Conservation (phyloP, 768 basidiomycete genomes). For the Collybiopsis confluens region DNA sequence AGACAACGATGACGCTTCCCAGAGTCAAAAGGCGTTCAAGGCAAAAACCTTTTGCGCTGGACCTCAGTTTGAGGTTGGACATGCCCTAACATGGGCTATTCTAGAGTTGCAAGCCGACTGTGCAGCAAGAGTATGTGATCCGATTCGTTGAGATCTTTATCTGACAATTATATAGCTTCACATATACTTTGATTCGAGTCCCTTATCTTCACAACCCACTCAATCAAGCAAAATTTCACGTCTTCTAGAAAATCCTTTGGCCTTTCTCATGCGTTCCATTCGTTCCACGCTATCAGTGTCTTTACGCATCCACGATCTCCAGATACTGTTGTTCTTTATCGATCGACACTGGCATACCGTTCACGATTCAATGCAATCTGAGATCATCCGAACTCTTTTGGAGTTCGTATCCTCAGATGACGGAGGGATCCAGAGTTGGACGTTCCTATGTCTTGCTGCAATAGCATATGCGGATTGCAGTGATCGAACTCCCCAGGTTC, state of each 20-base stretch:
- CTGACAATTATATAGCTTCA: conserved; percentile 46
- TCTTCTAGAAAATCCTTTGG: conserved; percentile 52
- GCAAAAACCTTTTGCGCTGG: conserved; percentile 70
- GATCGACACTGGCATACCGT: conserved; percentile 71
- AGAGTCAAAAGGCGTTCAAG: conserved; percentile 42
- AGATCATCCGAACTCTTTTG: conserved; percentile 51
- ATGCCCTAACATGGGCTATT: conserved; percentile 76
- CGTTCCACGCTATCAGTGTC: conserved; percentile 26
- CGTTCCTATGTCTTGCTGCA: conserved; percentile 75
- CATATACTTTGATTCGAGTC: conserved; percentile 53
- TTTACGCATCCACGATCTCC: conserved; percentile 51
- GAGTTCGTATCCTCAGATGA: conserved; percentile 66
- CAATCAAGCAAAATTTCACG: conserved; percentile 47
- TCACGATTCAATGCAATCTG: conserved; percentile 51
- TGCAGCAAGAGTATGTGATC: conserved; percentile 51
- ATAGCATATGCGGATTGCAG: conserved; percentile 50
- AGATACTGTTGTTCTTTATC: conserved; percentile 81
- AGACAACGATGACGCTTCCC: conserved; percentile 10
- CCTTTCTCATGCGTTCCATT: conserved; percentile 48
- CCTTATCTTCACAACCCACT: conserved; percentile 21
- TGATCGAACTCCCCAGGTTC: not conserved
- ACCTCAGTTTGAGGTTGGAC: conserved; percentile 60
- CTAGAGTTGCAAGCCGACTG: conserved; percentile 81
- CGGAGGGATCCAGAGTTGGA: conserved; percentile 71
- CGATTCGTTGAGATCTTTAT: not conserved